phyloP scores from a whole-genome alignment of 2,329 filamentous ascomycete genomes.

The Trichophyton simii region DNA sequence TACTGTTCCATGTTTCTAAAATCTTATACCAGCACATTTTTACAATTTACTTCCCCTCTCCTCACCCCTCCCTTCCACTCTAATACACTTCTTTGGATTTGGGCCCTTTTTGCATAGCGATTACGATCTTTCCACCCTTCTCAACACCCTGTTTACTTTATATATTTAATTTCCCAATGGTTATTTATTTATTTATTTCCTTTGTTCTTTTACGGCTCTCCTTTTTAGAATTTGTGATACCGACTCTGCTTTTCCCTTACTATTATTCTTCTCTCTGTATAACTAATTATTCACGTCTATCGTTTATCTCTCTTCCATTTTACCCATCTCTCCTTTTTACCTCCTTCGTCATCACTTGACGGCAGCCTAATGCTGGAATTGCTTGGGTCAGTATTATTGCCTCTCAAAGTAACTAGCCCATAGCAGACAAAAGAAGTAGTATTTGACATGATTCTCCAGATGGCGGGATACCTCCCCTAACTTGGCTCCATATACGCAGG shows the following conservation, averaged over 20 bases:
- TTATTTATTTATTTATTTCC: constrained; percentile 3
- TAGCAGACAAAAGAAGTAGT: no score
- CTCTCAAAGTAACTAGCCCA: no score
- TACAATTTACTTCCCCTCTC: not conserved
- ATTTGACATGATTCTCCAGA: no score
- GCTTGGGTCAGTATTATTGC: no score
- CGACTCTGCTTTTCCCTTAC: constrained; percentile 20
- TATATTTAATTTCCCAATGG: constrained; percentile 1
- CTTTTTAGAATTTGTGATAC: constrained; percentile 16
- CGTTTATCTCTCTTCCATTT: not conserved
- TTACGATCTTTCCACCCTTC: constrained; percentile 9
- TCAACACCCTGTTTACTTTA: not conserved
- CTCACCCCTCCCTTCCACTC: not conserved
- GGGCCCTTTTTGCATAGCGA: constrained; percentile 9
- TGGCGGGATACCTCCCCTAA: no score
- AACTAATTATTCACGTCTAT: not conserved
- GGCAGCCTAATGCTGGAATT: no score
- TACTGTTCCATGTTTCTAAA: not conserved
- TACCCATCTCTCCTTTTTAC: not conserved
- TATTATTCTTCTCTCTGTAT: not conserved
- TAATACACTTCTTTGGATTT: constrained; percentile 4
- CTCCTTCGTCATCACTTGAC: not conserved
- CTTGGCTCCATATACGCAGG: no score
- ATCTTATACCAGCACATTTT: not conserved
- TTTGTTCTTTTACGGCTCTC: constrained; percentile 6